These are phyloP conservation scores for Aquilaria yunnanensis DNA, from an alignment of 345 rosid species.

Conservation along the genomic window DNA sequence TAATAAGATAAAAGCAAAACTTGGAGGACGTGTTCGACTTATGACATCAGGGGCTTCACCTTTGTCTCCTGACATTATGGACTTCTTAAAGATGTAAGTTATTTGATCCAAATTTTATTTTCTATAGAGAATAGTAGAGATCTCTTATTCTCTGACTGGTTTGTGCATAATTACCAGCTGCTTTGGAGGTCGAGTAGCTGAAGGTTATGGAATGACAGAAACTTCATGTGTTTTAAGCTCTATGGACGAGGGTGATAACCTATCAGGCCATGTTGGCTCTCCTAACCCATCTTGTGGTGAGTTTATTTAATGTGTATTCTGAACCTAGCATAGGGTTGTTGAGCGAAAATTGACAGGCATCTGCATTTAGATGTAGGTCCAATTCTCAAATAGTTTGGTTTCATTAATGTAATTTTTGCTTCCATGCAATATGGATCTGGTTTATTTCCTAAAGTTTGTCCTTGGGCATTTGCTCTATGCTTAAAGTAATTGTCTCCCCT, in stretches of 20 bases:
- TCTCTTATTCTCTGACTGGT: constrained; percentile 3
- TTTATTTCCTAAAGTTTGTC: constrained; percentile 6
- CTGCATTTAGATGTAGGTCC: no score
- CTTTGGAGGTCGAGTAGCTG: constrained; percentile 60
- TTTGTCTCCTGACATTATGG: constrained; percentile 93
- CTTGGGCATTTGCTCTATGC: constrained; percentile 4
- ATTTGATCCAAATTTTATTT: constrained; percentile 9
- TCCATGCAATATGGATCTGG: not conserved
- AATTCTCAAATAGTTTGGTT: no score
- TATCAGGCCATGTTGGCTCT: constrained; percentile 88
- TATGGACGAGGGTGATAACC: constrained; percentile 56
- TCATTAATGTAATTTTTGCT: not conserved
- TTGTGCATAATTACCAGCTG: constrained; percentile 43
- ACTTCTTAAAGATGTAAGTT: constrained; percentile 84
- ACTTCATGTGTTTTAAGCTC: constrained; percentile 54
- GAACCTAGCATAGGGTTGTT: not conserved
- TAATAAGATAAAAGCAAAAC: constrained; percentile 83
- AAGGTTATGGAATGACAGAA: constrained; percentile 87
- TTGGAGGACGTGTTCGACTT: constrained; percentile 89
- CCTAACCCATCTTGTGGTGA: constrained; percentile 94
- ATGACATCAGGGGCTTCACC: constrained; percentile 94
- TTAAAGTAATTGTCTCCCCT: not conserved
- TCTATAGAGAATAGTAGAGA: constrained; percentile 3
- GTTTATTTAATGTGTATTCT: constrained; percentile 18
- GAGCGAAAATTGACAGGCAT: no score